Evolutionary conservation across 1,284 basidiomycete species (phyloP).

Genomic region (Leccinum olivaceoglutinosum): DNA sequence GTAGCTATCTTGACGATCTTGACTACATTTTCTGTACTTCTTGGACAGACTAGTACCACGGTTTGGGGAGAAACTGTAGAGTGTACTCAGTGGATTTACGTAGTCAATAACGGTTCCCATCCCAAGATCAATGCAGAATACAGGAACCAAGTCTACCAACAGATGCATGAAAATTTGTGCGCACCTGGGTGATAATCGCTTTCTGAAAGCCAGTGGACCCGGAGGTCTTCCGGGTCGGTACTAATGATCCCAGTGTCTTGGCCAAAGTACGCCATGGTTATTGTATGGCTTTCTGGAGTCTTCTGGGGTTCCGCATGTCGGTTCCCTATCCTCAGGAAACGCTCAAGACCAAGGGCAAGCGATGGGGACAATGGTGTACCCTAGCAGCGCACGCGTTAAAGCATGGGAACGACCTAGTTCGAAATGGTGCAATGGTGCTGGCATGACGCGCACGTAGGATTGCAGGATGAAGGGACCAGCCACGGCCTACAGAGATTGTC

Average conservation of each 20-base stretch:
- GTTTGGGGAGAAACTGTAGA: slow-evolving; percentile 25
- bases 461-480: not conserved
- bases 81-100: not conserved
- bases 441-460: slow-evolving; percentile 6
- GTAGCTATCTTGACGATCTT: too few relatives aligned
- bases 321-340: slow-evolving; percentile 6
- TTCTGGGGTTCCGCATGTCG: slow-evolving; percentile 39
- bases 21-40: too few relatives aligned
- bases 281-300: slow-evolving; percentile 49
- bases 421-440: slow-evolving; percentile 7
- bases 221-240: slow-evolving; percentile 49
- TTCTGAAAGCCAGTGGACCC: too few relatives aligned
- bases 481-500: not conserved
- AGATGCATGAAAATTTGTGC: not conserved
- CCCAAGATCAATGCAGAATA: not conserved
- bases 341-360: slow-evolving; percentile 3
- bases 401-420: slow-evolving; percentile 9
- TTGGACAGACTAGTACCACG: too few relatives aligned
- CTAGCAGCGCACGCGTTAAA: slow-evolving; percentile 24
- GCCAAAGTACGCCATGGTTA: slow-evolving; percentile 40
- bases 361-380: slow-evolving; percentile 17
- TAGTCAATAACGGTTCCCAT: not conserved
- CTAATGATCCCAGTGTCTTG: slow-evolving; percentile 24
- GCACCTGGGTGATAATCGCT: slow-evolving; percentile 54
- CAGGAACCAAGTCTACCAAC: too few relatives aligned